A percentile compares a stretch with the other conserved stretches of the same genome.
These are phyloP conservation scores for Geotrichum europaeum DNA, from an alignment of 1,139 yeast species.

Conservation along the genomic window DNA sequence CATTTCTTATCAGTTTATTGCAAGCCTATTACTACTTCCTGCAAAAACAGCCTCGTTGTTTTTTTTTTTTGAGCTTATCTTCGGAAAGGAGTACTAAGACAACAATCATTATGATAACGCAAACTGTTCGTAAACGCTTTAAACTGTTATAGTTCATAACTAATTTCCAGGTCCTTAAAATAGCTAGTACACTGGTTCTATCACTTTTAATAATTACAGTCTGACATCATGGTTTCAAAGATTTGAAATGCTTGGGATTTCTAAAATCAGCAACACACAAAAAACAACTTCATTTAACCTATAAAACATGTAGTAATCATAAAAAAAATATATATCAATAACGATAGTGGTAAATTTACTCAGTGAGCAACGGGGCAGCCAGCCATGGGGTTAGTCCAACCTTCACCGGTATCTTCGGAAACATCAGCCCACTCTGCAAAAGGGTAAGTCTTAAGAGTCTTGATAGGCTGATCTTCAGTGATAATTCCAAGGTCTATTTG, in stretches of 20 bases:
- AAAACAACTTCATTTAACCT: background rate
- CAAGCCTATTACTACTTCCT: too few relatives aligned
- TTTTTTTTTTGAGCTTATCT: too few relatives aligned
- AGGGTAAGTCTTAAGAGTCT: slow-evolving; percentile 58
- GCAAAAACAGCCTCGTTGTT: too few relatives aligned
- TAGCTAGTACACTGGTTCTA: background rate
- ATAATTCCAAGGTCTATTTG: slow-evolving; percentile 56
- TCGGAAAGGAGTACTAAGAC: too few relatives aligned
- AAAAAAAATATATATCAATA: background rate
- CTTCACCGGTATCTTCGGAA: slow-evolving; percentile 20
- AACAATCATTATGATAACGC: too few relatives aligned
- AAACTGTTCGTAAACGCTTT: too few relatives aligned
- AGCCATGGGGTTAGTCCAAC: slow-evolving; percentile 27
- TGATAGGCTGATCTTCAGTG: slow-evolving; percentile 49
- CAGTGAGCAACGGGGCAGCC: slow-evolving; percentile 5
- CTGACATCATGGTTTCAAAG: too few relatives aligned
- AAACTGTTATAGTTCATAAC: too few relatives aligned
- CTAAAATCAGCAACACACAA: background rate
- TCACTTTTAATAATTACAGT: background rate
- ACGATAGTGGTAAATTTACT: background rate
- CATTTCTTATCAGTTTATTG: too few relatives aligned
- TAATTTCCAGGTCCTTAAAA: too few relatives aligned
- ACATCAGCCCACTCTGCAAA: slow-evolving; percentile 42
- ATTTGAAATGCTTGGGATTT: background rate
- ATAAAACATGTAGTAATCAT: background rate